Conservation (phyloP, 257 asterid species). For the Ballota nigra region DNA sequence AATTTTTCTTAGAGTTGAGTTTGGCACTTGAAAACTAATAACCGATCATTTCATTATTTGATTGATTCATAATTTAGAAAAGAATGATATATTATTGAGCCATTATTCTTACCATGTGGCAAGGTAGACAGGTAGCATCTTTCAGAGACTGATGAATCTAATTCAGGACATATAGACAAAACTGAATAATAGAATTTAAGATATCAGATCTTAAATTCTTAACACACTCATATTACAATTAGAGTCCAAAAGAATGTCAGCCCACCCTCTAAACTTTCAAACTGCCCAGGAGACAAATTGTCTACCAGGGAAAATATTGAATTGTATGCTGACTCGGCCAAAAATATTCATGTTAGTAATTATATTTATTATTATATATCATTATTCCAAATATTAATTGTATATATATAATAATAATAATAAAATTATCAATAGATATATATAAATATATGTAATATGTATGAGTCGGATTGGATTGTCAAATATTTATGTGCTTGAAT, state of each 20-base stretch:
- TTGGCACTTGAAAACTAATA: background rate
- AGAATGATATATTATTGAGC: background rate
- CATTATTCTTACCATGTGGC: background rate
- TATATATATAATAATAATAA: too few species aligned
- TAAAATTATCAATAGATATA: background rate
- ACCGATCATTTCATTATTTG: background rate
- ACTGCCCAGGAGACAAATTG: conserved; percentile 16
- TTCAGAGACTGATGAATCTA: conserved; percentile 19
- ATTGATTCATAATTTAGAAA: background rate
- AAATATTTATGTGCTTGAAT: too few species aligned
- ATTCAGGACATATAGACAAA: background rate
- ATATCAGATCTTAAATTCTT: conserved; percentile 5
- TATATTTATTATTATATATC: background rate
- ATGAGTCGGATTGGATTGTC: too few species aligned
- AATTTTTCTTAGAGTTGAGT: background rate
- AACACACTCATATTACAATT: background rate
- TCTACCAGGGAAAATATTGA: background rate
- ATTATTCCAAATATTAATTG: background rate
- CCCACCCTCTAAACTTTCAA: conserved; percentile 10
- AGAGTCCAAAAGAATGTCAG: background rate
- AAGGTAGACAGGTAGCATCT: conserved; percentile 16
- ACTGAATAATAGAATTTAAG: background rate
- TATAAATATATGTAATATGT: too few species aligned
- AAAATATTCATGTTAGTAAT: background rate
- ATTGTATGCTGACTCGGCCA: background rate